Evolutionary conservation across 2,329 filamentous ascomycete species (phyloP).

Genomic region (Thelonectria rubi): DNA sequence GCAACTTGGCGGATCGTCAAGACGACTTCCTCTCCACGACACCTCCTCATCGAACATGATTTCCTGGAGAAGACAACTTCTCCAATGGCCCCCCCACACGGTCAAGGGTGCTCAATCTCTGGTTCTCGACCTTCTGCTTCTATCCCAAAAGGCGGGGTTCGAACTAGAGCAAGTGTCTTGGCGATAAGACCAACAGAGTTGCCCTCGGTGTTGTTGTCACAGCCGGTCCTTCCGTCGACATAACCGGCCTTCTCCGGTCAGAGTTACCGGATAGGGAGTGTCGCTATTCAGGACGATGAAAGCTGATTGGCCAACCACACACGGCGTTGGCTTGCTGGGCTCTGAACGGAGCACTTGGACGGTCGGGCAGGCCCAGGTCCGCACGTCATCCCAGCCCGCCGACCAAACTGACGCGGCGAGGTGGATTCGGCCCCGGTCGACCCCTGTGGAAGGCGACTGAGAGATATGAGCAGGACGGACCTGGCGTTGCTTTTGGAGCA

Average conservation of each 20-base stretch:
- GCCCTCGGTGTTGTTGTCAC: slow-evolving; percentile 34
- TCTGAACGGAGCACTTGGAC: slow-evolving; percentile 8
- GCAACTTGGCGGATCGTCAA: slow-evolving; percentile 7
- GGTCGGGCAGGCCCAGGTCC: slow-evolving; percentile 24
- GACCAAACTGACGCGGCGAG: slow-evolving; percentile 40
- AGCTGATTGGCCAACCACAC: slow-evolving; percentile 18
- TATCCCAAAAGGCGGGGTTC: slow-evolving; percentile 39
- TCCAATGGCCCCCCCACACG: slow-evolving; percentile 34
- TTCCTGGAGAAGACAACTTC: slow-evolving; percentile 14
- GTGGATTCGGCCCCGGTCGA: slow-evolving; percentile 38
- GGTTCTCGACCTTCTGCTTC: slow-evolving; percentile 35
- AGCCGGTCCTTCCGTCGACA: slow-evolving; percentile 28
- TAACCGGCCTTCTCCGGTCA: slow-evolving; percentile 31
- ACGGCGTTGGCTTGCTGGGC: not conserved
- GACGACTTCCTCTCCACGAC: slow-evolving; percentile 23
- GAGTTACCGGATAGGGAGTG: slow-evolving; percentile 19
- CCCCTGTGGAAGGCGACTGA: slow-evolving; percentile 28
- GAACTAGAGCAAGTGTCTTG: slow-evolving; percentile 36
- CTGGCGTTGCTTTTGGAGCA: slow-evolving; percentile 28
- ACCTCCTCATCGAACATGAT: slow-evolving; percentile 14
- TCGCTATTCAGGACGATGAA: slow-evolving; percentile 8
- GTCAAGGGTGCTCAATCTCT: slow-evolving; percentile 40
- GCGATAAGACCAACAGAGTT: slow-evolving; percentile 32
- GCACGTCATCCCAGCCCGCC: slow-evolving; percentile 35
- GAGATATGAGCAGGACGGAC: slow-evolving; percentile 27